Evolutionary conservation across 1,284 basidiomycete species (phyloP).

Genomic region (Moesziomyces aphidis): DNA sequence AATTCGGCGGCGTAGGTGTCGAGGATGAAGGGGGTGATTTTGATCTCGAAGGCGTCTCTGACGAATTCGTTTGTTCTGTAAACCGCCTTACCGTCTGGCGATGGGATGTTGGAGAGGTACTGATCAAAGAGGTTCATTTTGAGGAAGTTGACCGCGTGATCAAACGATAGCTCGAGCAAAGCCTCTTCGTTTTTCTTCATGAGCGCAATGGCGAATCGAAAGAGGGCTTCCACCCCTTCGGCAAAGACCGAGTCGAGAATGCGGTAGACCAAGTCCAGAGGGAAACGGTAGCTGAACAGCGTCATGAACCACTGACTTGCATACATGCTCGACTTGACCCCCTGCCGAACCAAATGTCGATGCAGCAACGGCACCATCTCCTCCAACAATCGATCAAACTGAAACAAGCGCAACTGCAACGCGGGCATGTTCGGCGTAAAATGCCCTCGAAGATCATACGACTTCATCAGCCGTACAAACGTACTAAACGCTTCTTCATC

Average conservation of each 20-base stretch:
- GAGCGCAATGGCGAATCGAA: slow-evolving; percentile 90
- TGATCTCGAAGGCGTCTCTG: slow-evolving; percentile 59
- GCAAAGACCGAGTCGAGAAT: slow-evolving; percentile 95
- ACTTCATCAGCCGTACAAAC: slow-evolving; percentile 95
- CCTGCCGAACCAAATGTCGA: slow-evolving; percentile 89
- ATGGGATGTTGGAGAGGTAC: neutral
- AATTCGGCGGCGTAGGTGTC: slow-evolving; percentile 64
- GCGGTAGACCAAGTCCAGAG: slow-evolving; percentile 90
- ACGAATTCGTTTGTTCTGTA: slow-evolving; percentile 60
- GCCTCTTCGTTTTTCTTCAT: slow-evolving; percentile 86
- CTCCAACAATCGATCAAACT: slow-evolving; percentile 94
- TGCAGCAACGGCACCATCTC: slow-evolving; percentile 90
- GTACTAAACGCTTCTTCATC: slow-evolving; percentile 88
- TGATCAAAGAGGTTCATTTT: slow-evolving; percentile 57
- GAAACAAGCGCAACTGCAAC: slow-evolving; percentile 84
- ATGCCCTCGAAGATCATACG: slow-evolving; percentile 94
- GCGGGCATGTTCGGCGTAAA: slow-evolving; percentile 99
- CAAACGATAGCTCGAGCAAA: slow-evolving; percentile 57
- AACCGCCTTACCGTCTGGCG: neutral
- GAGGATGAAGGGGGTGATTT: slow-evolving; percentile 60
- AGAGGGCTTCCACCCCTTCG: slow-evolving; percentile 95
- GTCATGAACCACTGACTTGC: slow-evolving; percentile 97
- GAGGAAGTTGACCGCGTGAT: slow-evolving; percentile 56
- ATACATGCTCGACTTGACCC: slow-evolving; percentile 91
- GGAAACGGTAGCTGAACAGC: slow-evolving; percentile 76